Percentiles rank a stretch among this genome's conserved stretches.
Evolutionary conservation across 306 rosid species (phyloP).

Genomic region (Fragaria ananassa): DNA sequence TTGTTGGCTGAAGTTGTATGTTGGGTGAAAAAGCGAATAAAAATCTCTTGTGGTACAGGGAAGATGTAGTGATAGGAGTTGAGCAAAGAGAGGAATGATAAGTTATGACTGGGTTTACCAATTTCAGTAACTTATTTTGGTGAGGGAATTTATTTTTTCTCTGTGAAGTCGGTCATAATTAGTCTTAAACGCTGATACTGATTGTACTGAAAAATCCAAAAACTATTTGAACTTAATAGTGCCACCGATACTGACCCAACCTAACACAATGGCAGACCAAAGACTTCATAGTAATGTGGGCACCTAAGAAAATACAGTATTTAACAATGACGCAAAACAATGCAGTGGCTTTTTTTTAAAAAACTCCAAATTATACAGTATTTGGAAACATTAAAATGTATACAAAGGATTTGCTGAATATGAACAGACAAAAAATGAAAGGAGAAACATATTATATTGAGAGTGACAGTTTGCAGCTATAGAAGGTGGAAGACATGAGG

Average conservation of each 20-base stretch:
- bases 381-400: neutral
- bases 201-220: neutral
- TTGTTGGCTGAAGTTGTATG: neutral
- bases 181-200: neutral
- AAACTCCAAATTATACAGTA: neutral
- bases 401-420: neutral
- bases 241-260: neutral
- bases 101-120: neutral
- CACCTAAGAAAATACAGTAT: neutral
- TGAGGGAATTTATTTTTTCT: neutral
- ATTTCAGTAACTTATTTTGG: neutral
- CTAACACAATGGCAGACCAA: neutral
- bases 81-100: neutral
- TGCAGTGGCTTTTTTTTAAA: neutral
- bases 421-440: neutral
- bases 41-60: neutral
- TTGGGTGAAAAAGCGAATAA: neutral
- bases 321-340: neutral
- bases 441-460: neutral
- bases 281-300: neutral
- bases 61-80: neutral
- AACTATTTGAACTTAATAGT: neutral
- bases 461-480: neutral
- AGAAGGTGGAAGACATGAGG: slow-evolving; percentile 7
- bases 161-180: neutral